Evolutionary conservation across 1,284 basidiomycete species (phyloP).

Genomic region (Irpex sp.): DNA sequence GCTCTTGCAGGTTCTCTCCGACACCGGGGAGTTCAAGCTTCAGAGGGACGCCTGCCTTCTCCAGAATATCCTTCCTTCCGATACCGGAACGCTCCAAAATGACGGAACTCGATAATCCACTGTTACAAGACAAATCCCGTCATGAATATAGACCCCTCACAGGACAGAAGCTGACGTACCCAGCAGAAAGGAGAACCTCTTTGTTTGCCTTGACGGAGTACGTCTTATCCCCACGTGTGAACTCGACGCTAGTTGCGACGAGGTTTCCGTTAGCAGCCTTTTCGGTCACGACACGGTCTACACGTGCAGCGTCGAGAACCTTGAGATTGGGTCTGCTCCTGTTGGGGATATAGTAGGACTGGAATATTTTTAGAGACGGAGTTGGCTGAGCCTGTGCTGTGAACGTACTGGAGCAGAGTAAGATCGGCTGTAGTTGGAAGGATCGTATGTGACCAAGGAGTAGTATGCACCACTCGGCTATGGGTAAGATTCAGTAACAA

Average conservation of each 20-base stretch:
- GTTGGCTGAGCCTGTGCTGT: too few species aligned
- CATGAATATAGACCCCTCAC: neutral
- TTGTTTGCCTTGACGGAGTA: slow-evolving; percentile 14
- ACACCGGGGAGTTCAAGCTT: slow-evolving; percentile 44
- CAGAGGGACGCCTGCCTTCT: slow-evolving; percentile 33
- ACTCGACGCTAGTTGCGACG: slow-evolving; percentile 23
- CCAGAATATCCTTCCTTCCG: slow-evolving; percentile 37
- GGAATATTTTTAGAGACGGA: neutral
- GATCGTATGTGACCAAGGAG: slow-evolving; percentile 9
- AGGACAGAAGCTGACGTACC: slow-evolving; percentile 20
- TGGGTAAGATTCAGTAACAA: neutral
- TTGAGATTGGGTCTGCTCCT: slow-evolving; percentile 18
- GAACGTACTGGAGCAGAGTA: slow-evolving; percentile 5
- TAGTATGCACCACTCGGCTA: slow-evolving; percentile 19
- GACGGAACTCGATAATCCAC: slow-evolving; percentile 39
- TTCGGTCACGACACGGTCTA: slow-evolving; percentile 14
- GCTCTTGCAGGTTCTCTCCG: slow-evolving; percentile 50
- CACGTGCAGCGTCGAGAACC: slow-evolving; percentile 19
- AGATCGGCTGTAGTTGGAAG: slow-evolving; percentile 2
- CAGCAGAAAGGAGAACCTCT: slow-evolving; percentile 38
- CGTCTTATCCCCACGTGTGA: slow-evolving; percentile 15
- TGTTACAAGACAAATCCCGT: slow-evolving; percentile 4
- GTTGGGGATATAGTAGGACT: slow-evolving; percentile 22
- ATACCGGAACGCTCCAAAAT: slow-evolving; percentile 50
- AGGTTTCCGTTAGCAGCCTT: slow-evolving; percentile 28